phyloP scores from a whole-genome alignment of 2,329 filamentous ascomycete species.

The Trichoderma sp. region DNA sequence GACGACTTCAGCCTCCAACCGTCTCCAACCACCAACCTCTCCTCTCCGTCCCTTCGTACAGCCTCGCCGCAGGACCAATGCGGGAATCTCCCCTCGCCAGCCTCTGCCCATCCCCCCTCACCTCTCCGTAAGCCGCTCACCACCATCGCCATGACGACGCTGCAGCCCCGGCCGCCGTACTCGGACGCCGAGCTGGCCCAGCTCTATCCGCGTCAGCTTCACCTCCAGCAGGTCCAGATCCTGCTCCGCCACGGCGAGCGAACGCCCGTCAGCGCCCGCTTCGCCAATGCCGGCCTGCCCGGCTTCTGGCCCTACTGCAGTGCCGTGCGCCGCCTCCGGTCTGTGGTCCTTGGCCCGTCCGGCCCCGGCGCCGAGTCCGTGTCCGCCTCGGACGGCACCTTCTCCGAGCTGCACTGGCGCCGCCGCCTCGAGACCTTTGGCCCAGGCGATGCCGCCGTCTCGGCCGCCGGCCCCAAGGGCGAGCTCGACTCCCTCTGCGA shows the following conservation, averaged over 20 bases:
- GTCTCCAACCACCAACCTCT: background rate
- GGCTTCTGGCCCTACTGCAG: constrained; percentile 88
- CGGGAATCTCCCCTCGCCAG: background rate
- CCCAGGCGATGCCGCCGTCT: constrained; percentile 61
- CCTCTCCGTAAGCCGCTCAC: background rate
- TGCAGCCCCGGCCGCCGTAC: constrained; percentile 73
- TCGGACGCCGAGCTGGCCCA: constrained; percentile 71
- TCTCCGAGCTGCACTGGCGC: constrained; percentile 56
- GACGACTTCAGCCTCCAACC: background rate
- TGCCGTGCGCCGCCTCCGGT: constrained; percentile 66
- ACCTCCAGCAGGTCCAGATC: constrained; percentile 87
- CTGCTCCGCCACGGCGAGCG: constrained; percentile 77
- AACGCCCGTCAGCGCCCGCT: constrained; percentile 82
- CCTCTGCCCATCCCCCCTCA: background rate
- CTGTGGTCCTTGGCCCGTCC: constrained; percentile 45
- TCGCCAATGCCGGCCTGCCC: constrained; percentile 70
- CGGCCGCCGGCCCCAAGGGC: constrained; percentile 64
- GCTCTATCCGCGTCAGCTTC: constrained; percentile 76
- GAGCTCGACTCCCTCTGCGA: constrained; percentile 80
- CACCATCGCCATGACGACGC: constrained; percentile 65
- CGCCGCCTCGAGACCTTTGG: constrained; percentile 83
- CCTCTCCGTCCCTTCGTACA: background rate
- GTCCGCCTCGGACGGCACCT: constrained; percentile 27
- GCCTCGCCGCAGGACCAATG: background rate
- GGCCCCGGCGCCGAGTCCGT: constrained; percentile 27